Base-by-base conservation (phyloP, 2,329 filamentous ascomycete genomes). In the Aspergillaceae sp. region DNA sequence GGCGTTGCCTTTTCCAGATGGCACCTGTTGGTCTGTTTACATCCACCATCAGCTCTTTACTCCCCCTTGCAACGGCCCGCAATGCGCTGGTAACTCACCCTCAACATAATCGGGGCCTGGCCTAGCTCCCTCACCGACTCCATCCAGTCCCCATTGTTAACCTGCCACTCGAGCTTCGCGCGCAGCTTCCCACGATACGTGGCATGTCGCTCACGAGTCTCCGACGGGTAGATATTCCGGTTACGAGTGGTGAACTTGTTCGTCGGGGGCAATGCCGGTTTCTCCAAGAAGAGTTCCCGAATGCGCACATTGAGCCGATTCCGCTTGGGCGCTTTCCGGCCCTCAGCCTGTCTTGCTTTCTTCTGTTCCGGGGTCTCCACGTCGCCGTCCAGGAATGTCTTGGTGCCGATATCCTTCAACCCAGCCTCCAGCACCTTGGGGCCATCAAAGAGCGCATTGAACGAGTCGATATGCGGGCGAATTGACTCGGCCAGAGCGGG, bases 201-300 rank as follows among this genome's bases (percentile, higher is more conserved):
- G 45, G 82, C 82, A 74, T 97, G 91, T 40, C 92, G 81, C 71
- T 98, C 91, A 75, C 92, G 82, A 72, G 89, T 95, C 72, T 98
- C 92, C 34, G 91, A 82, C 0, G 92, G 92, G 49, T 89, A 79
- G 56, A 98, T 87, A 60, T 92, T 86, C 63, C 92, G 80, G 66
- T 87, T 87, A 57, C 78, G 81, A 46, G 75, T 74, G 44, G 85
- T 85, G 61, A 85, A 83, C 68, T 94, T 95, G 73, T 96, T 96
- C 43, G 79, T 79, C 1, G 84, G 71, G 3, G 90, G 89, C 9
- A 96, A 74, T 54, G 82, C 76, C 7, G 90, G 81, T 68, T 88
- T 94, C 55, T 92, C 86, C 40, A 97, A 76, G 51, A 84, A 84
- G 30, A 97, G 77, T 52, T 90, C 82, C 64, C 84, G 88, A 62